Base-by-base conservation (phyloP, 2,329 filamentous ascomycete species). In the Sphaerostilbella broomeana region DNA sequence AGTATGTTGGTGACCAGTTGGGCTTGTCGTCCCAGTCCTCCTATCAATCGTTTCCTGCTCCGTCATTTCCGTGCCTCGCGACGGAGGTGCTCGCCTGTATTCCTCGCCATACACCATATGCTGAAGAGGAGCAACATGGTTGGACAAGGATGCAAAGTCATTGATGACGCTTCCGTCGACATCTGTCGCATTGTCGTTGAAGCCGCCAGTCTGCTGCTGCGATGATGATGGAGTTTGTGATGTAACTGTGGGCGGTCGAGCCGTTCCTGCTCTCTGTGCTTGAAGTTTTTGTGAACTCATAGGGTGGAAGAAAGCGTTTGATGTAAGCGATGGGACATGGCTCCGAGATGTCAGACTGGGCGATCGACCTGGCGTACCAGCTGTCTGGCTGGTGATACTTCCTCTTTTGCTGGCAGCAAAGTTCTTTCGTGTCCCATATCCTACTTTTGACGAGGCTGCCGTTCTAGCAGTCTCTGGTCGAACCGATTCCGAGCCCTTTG, bases 221-320 rank as follows among this genome's bases (percentile, higher is more conserved):
- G 57, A 53, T 16, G 59, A 58, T 17, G 59, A 57, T 13, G 51
- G 47, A 33, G 54, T 51, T 30, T 69, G 65, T 40, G 56, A 59
- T 50, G 64, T 58, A 16, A n/a, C n/a, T n/a, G 63, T 68, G 11
- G 60, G 50, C 5, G 70, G 66, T 16, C 72, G 65, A 25, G 66
- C 56, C 7, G 62, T 73, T 47, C 81, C 77, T 47, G 55, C 80
- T 59, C 90, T 75, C 63, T 97, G 92, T 39, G 88, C 88, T 64
- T 97, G 90, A 35, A 97, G 70, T 59, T 87, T 84, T 60, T 95
- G 88, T 17, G 90, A 94, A 65, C 89, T 97, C 87, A 98, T 94
- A 26, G 92, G 92, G 16, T 83, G 84, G 58, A 94, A 95, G 67
- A 98, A 97, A 38, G 86, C 90, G 55, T 90, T 84, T 12, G 87